A percentile compares a stretch with the other conserved stretches of the same genome.
These are phyloP conservation scores for Hevea brasiliensis DNA, from an alignment of 345 rosid genomes.

Conservation along the genomic window DNA sequence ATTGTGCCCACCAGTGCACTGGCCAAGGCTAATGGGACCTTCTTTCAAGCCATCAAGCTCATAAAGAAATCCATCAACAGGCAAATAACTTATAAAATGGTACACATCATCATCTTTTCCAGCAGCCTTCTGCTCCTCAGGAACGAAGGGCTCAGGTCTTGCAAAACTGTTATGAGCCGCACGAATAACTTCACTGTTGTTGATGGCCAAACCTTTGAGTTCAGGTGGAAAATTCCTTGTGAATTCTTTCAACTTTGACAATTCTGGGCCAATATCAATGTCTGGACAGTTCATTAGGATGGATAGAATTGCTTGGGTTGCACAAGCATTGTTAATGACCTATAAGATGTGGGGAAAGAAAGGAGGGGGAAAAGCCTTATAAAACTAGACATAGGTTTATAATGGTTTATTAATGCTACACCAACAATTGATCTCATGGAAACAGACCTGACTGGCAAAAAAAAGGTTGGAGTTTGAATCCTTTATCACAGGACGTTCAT, in stretches of 20 bases:
- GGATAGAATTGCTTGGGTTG: constrained; percentile 94
- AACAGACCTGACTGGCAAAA: constrained; percentile 88
- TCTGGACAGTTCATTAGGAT: constrained; percentile 87
- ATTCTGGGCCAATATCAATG: constrained; percentile 85
- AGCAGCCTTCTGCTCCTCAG: constrained; percentile 84
- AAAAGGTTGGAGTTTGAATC: constrained; percentile 79
- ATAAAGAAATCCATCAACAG: constrained; percentile 84
- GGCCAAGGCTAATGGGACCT: constrained; percentile 95
- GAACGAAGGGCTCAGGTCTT: constrained; percentile 95
- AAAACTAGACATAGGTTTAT: background rate
- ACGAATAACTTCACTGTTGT: constrained; percentile 90
- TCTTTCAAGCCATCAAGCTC: constrained; percentile 98
- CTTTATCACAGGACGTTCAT: constrained; percentile 76
- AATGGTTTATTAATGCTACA: background rate
- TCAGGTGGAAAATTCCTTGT: constrained; percentile 90
- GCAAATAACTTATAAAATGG: constrained; percentile 94
- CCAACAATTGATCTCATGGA: background rate
- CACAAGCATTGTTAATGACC: constrained; percentile 99
- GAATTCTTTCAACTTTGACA: constrained; percentile 78
- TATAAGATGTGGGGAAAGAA: constrained; percentile 8
- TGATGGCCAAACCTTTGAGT: constrained; percentile 91
- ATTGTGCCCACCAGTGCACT: constrained; percentile 51
- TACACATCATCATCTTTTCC: constrained; percentile 94
- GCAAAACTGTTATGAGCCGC: constrained; percentile 94
- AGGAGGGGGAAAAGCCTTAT: background rate